Evolutionary conservation across 78 protist species (phyloP).

Genomic region (Chrysochromulina parva): DNA sequence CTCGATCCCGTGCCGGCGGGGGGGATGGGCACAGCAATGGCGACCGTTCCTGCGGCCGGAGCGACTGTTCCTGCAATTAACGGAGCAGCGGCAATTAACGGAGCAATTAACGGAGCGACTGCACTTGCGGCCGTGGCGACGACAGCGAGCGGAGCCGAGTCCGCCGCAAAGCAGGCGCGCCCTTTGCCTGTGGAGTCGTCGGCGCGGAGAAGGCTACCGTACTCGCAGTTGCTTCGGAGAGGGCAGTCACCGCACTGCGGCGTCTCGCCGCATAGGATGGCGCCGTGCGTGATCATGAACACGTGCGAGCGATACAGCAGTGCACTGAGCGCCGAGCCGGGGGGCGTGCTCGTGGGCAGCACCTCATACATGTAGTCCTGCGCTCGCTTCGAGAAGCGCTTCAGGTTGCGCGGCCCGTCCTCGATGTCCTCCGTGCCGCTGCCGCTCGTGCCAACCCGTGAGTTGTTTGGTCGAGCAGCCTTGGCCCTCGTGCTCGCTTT

Average conservation of each 20-base stretch:
- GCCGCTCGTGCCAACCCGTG: too few relatives aligned
- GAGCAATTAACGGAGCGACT: too few relatives aligned
- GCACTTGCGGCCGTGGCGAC: too few relatives aligned
- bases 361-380: background rate
- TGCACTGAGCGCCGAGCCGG: background rate
- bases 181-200: background rate
- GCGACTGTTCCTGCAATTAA: too few relatives aligned
- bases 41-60: too few relatives aligned
- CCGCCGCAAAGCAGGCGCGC: too few relatives aligned
- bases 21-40: too few relatives aligned
- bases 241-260: background rate
- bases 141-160: too few relatives aligned
- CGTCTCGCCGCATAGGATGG: background rate
- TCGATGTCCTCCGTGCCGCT: background rate
- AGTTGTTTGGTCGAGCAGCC: too few relatives aligned
- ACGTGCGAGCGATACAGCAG: background rate
- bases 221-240: background rate
- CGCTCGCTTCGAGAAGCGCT: background rate
- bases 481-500: too few relatives aligned
- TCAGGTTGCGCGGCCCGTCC: background rate
- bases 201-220: background rate
- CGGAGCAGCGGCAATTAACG: too few relatives aligned
- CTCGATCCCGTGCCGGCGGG: too few relatives aligned
- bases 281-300: conserved; percentile 20
- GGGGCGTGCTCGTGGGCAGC: background rate